Evolutionary conservation across 306 rosid genomes (phyloP), one percentile per base, ranked within the genome.

Genomic region (Amphicarpaea edgeworthii): DNA sequence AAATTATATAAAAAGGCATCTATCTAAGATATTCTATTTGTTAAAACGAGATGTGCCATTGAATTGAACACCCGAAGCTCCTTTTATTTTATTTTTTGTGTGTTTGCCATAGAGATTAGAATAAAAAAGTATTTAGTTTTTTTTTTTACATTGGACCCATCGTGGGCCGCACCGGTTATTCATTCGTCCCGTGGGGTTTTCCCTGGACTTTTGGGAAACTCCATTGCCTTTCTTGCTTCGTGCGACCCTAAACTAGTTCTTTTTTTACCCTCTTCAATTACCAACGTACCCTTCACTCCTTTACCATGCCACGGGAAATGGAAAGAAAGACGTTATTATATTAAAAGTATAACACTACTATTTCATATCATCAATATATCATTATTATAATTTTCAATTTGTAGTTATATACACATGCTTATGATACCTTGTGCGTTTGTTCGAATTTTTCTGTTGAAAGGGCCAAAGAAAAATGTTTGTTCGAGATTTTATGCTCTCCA

Each of bases 151-250:
- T 43, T 68, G 23, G 12, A 24, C 67, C 40, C 38, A 73, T 58
- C 54, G 78, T 85, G 62, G 76, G 53, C 71, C 67, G 73, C 63
- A 73, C 78, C 60, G 55, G 69, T 61, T 66, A 57, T 40, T 81
- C 81, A 74, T 55, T 75, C 45, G 82, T 79, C 86, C 62, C 89
- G 86, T 83, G 89, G 84, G 86, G 85, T 28, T 85, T 80, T 32
- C 50, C 73, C 72, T 69, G 67, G 40, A 82, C 79, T 82, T 80
- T 78, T 58, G 83, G 72, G 68, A 75, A 79, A 54, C 77, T 82
- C 77, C 26, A 15, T 61, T 28, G 72, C 23, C 69, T 77, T 78
- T 77, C 71, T 81, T 77, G 68, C 85, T 76, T 74, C 83, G 84
- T 77, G 81, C 34, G 15, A 61, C 46, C 54, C 14, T 15, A 47